These are phyloP conservation scores for Dittrichia graveolens DNA, from an alignment of 129 eudicot genomes.

Conservation along the genomic window DNA sequence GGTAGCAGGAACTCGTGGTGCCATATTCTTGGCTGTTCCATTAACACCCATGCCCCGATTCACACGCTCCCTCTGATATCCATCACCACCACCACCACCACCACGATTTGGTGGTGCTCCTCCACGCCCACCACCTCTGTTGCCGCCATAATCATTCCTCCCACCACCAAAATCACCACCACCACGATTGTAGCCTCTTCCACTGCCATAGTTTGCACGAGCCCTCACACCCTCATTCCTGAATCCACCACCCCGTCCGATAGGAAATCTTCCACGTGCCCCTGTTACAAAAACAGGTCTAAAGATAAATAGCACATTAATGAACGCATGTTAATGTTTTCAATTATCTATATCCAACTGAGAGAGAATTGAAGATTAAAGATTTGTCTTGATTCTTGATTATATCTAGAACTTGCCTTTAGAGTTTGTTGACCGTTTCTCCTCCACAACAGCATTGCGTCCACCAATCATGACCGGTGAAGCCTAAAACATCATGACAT, in stretches of 20 bases:
- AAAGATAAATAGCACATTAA: not conserved
- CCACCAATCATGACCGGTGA: slow-evolving; percentile 69
- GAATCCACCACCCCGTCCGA: slow-evolving; percentile 79
- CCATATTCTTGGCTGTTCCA: slow-evolving; percentile 60
- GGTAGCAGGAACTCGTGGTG: slow-evolving; percentile 77
- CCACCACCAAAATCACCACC: slow-evolving; percentile 42
- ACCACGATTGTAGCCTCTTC: slow-evolving; percentile 32
- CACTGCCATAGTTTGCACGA: slow-evolving; percentile 62
- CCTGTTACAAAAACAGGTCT: slow-evolving; percentile 31
- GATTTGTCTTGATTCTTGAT: not conserved
- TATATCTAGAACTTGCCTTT: slow-evolving; percentile 52
- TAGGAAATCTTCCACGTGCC: slow-evolving; percentile 61
- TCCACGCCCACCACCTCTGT: slow-evolving; percentile 60
- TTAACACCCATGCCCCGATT: slow-evolving; percentile 56
- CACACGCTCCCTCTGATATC: slow-evolving; percentile 61
- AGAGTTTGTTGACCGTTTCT: slow-evolving; percentile 75
- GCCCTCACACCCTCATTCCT: slow-evolving; percentile 77
- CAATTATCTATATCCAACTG: too few relatives aligned
- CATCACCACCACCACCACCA: slow-evolving; percentile 44
- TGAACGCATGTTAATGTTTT: too few relatives aligned
- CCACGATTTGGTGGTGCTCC: slow-evolving; percentile 62
- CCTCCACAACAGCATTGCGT: slow-evolving; percentile 71
- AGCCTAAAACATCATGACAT: slow-evolving; percentile 56
- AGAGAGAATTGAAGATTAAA: not conserved
- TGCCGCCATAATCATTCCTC: slow-evolving; percentile 49